Conservation (phyloP, 1,284 basidiomycete species). For the Boletus sp. region DNA sequence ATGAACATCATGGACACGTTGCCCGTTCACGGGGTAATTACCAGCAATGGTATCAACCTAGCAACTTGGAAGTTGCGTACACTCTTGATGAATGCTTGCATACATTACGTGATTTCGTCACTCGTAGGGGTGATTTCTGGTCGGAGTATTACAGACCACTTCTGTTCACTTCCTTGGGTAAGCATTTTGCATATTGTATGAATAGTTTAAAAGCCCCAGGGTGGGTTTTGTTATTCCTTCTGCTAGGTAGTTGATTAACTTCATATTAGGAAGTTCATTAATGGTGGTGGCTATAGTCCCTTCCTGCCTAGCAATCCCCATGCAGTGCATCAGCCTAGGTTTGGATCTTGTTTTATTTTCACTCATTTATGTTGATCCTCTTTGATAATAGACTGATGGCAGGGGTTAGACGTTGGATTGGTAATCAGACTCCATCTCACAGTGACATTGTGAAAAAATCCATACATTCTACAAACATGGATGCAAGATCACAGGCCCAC, state of each 20-base stretch:
- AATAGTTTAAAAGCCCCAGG: constrained; percentile 80
- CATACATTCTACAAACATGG: constrained; percentile 16
- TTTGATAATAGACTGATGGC: constrained; percentile 54
- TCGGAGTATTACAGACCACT: constrained; percentile 88
- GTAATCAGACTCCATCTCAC: constrained; percentile 42
- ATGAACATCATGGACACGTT: constrained; percentile 47
- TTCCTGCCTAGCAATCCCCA: constrained; percentile 56
- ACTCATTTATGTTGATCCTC: neutral
- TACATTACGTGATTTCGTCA: constrained; percentile 55
- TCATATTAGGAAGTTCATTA: constrained; percentile 56
- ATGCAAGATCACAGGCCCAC: constrained; percentile 26
- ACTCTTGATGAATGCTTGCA: constrained; percentile 52
- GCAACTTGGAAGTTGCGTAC: constrained; percentile 65
- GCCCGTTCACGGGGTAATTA: constrained; percentile 59
- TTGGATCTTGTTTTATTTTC: neutral
- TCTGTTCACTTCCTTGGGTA: constrained; percentile 75
- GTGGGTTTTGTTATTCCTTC: constrained; percentile 37
- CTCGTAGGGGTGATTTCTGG: constrained; percentile 72
- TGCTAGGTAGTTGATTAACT: neutral
- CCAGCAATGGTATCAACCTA: constrained; percentile 76
- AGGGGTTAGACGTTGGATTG: constrained; percentile 70
- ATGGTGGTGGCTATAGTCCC: constrained; percentile 66
- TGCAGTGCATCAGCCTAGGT: constrained; percentile 28
- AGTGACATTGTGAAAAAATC: constrained; percentile 34
- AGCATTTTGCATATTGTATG: constrained; percentile 85